Evolutionary conservation across 106 monocot genomes (phyloP), one percentile per base, ranked within the genome.

Genomic region (Cymbidium sinense): DNA sequence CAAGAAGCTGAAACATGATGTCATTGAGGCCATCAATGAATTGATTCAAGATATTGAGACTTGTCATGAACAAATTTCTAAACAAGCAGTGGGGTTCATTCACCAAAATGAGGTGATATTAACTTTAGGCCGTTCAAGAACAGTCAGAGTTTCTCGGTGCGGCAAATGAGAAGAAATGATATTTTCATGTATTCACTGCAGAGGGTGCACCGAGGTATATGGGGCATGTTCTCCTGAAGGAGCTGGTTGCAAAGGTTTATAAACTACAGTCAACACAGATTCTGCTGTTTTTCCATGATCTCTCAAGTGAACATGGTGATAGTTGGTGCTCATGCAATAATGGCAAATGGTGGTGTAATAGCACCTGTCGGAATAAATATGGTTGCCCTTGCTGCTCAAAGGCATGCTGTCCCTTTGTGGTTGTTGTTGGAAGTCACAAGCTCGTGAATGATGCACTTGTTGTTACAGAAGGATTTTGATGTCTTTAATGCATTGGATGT

Each of bases 71-170:
- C 85, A 84, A 77, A 94, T 98, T 77, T 94, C 98, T 73, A 94
- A 94, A 81, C 98, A 94, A 85, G 94, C 98, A 39, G 92, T 98
- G 76, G 98, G 94, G 82, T 94, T 88, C 70, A 98, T 98, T 83
- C 98, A 98, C 75, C 98, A 98, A 78, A 98, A 98, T n/a, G 98
- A 98, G 90, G 91, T 94, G 27, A 98, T 98, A 79, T 84, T 98
- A 82, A 98, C 98, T 35, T 81, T 98, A 71, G 98, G 98, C 18
- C 83, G 92, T 78, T 98, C 98, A 76, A 94, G 88, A 78, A 98
- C 98, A 70, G 98, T 98, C 7, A 98, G 98, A 98, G 71, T 98
- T 98, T 74, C 98, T 98, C 27, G 88, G 27, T 86, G 98, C 94
- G 41, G 98, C 98, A 70, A 94, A 98, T 74, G 94, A 98, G 75